Evolutionary conservation across 2,329 filamentous ascomycete species (phyloP), one percentile per base, ranked within the genome.

Genomic region (Lecanicillium sp.): DNA sequence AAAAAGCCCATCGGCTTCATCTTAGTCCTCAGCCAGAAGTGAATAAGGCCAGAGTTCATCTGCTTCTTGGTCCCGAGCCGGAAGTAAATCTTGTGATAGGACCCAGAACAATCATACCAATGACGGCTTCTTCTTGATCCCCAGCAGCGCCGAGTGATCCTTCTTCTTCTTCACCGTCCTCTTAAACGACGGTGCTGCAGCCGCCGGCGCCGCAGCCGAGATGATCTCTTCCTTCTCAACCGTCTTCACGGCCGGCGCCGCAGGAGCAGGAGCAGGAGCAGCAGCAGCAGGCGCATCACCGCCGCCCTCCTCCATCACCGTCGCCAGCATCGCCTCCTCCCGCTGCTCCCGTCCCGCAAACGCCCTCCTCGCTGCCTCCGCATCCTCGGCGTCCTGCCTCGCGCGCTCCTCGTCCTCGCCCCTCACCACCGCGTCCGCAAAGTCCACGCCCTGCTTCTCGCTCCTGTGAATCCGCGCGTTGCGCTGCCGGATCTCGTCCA

Each of bases 401-500:
- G 79, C 75, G 53, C 75, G 61, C 59, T 84, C 81, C 39, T 79
- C 74, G 42, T 85, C 81, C 39, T 74, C 72, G 4, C 69, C 61
- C n/a, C 71, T 62, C 46, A 75, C 70, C 1, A 81, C 71, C 3
- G 75, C 72, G 5, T 79, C 75, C 10, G 72, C 68, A 17, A 80
- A 78, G 49, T 84, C 80, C 3, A 80, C 72, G 3, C 80, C 81
- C 51, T 88, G 83, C 59, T 81, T 80, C 48, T 81, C 79, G 8
- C 84, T 85, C 54, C 86, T 77, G 65, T 95, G 88, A 42, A 93
- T 82, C 54, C 90, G 76, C 7, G 93, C 93, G 68, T 98, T 98
- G 54, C 91, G 74, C 44, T 87, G 91, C 48, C 91, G 77, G 49
- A 98, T 96, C 69, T 96, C 90, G 65, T 98, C 93, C 48, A 98